Conservation (phyloP, 306 rosid species). For the Trifolium dubium region DNA sequence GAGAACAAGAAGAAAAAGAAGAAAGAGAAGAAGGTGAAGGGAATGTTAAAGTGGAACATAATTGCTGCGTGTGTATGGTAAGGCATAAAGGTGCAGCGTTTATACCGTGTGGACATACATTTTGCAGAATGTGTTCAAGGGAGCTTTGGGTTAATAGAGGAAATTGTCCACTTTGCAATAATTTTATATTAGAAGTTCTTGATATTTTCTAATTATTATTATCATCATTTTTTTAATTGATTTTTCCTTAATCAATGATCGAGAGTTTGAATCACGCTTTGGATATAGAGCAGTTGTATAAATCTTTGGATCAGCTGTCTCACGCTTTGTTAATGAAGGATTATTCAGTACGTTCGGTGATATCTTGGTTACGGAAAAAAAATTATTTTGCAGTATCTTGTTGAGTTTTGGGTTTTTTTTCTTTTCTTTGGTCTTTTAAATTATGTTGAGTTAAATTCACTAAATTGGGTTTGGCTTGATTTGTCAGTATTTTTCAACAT, state of each 20-base stretch:
- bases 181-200: constrained; percentile 78
- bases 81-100: constrained; percentile 84
- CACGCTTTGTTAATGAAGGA: no score
- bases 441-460: neutral
- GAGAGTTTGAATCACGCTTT: no score
- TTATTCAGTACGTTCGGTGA: no score
- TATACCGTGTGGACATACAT: constrained; percentile 88
- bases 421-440: neutral
- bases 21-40: neutral
- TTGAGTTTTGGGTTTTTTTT: neutral
- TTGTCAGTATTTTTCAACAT: neutral
- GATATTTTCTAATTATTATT: constrained; percentile 60
- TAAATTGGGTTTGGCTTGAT: neutral
- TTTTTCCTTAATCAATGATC: no score
- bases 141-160: constrained; percentile 82
- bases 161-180: constrained; percentile 86
- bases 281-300: no score
- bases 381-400: neutral
- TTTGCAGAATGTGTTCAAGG: constrained; percentile 83
- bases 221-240: neutral
- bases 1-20: constrained; percentile 17
- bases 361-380: no score
- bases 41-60: constrained; percentile 41
- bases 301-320: no score
- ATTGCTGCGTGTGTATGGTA: constrained; percentile 94